These are phyloP conservation scores for Setaria italica DNA, from an alignment of 202 grass and related monocot species.

Conservation along the genomic window DNA sequence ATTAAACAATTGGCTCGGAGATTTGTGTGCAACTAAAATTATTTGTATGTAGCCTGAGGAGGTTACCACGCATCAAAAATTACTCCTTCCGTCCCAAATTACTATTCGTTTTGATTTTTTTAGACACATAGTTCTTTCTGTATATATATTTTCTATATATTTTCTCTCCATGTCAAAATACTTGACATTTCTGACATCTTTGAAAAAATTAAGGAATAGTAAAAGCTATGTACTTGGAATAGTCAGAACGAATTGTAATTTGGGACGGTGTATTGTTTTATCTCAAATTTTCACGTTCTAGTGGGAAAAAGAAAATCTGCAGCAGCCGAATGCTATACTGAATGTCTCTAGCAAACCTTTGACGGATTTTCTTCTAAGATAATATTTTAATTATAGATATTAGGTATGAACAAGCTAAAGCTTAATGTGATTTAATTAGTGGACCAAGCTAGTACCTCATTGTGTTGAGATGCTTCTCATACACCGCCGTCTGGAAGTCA, in stretches of 20 bases:
- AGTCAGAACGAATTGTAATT: too few species aligned
- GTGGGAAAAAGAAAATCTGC: not conserved
- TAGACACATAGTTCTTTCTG: too few species aligned
- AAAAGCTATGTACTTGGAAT: too few species aligned
- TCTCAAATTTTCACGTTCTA: not conserved
- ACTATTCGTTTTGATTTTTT: too few species aligned
- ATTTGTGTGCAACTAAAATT: not conserved
- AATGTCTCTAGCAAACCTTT: not conserved
- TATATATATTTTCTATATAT: too few species aligned
- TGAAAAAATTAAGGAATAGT: too few species aligned
- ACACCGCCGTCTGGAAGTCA: not conserved
- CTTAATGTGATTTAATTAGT: not conserved
- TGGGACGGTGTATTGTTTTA: too few species aligned
- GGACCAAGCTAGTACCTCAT: conserved; percentile 49
- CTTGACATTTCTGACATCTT: too few species aligned
- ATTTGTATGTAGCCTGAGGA: not conserved
- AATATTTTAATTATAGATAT: too few species aligned
- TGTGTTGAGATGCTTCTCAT: conserved; percentile 50
- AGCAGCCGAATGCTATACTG: not conserved
- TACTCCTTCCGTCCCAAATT: too few species aligned
- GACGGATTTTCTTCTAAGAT: not conserved
- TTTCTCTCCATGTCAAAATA: too few species aligned
- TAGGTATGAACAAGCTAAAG: too few species aligned
- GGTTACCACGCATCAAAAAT: not conserved
- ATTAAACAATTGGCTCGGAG: not conserved